A percentile compares a stretch with the other conserved stretches of the same genome.
These are phyloP conservation scores for Acer negundo DNA, from an alignment of 345 rosid species.

Conservation along the genomic window DNA sequence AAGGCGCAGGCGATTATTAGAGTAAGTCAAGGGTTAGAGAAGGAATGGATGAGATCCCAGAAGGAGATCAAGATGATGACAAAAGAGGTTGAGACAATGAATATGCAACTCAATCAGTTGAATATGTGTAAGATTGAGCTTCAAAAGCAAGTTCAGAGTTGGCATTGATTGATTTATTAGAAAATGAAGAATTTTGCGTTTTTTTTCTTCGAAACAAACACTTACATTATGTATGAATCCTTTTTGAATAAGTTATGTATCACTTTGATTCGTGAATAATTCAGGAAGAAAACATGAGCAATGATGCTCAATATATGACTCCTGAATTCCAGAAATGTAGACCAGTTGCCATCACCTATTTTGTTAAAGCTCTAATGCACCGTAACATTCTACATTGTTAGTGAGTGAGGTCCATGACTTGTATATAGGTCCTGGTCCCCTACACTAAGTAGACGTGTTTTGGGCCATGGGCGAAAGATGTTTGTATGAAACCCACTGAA, in stretches of 20 bases:
- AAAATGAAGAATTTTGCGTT: background rate
- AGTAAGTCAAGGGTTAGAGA: slow-evolving; percentile 25
- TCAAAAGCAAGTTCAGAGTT: slow-evolving; percentile 41
- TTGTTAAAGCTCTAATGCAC: background rate
- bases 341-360: background rate
- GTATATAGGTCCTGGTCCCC: too few species aligned
- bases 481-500: too few species aligned
- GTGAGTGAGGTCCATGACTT: too few species aligned
- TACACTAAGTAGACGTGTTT: too few species aligned
- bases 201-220: background rate
- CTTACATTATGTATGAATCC: background rate
- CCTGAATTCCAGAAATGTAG: too few species aligned
- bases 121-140: slow-evolving; percentile 50
- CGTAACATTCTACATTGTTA: too few species aligned
- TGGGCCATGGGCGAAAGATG: too few species aligned
- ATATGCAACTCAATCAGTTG: slow-evolving; percentile 48
- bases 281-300: background rate
- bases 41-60: slow-evolving; percentile 14
- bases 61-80: slow-evolving; percentile 50
- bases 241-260: background rate
- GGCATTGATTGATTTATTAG: slow-evolving; percentile 8
- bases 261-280: too few species aligned
- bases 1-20: slow-evolving; percentile 32
- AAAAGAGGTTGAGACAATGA: slow-evolving; percentile 53
- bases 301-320: background rate